Conservation (phyloP, 208 protist species). For the Trypanosoma platydactyli region DNA sequence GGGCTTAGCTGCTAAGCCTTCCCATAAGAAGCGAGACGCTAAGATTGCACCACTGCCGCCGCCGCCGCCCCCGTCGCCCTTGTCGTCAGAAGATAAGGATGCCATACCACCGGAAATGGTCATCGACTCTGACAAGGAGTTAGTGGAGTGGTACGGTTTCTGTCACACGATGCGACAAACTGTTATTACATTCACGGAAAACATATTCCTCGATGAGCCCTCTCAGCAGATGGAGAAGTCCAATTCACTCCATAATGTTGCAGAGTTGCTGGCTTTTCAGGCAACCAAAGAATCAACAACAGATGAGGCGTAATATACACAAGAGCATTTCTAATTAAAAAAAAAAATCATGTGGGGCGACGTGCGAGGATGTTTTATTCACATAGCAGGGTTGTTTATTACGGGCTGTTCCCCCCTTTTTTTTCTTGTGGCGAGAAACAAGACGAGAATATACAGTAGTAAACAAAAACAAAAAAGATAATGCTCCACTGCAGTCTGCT, state of each 20-base stretch:
- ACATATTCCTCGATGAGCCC: conserved; percentile 33
- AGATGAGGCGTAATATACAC: background rate
- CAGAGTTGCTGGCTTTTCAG: background rate
- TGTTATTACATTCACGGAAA: conserved; percentile 33
- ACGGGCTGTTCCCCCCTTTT: background rate
- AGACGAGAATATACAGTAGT: background rate
- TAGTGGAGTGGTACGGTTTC: conserved; percentile 78
- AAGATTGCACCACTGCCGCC: background rate
- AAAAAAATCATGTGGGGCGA: too few relatives aligned
- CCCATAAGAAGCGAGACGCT: background rate
- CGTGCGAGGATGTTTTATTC: too few relatives aligned
- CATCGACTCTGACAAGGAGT: conserved; percentile 38
- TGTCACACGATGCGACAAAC: conserved; percentile 43
- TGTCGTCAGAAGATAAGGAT: background rate
- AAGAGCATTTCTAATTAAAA: background rate
- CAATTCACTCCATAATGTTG: background rate
- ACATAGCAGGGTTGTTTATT: too few relatives aligned
- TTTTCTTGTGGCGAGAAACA: background rate
- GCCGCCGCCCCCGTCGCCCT: background rate
- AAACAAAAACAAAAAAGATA: background rate
- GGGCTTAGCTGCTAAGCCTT: too few relatives aligned
- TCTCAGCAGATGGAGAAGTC: background rate
- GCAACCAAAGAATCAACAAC: background rate
- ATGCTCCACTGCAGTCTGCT: background rate
- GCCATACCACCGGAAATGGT: conserved; percentile 31